A percentile compares a stretch with the other conserved stretches of the same genome.
Evolutionary conservation across 208 protist genomes (phyloP).

Genomic region (Trypanosoma lewisi): DNA sequence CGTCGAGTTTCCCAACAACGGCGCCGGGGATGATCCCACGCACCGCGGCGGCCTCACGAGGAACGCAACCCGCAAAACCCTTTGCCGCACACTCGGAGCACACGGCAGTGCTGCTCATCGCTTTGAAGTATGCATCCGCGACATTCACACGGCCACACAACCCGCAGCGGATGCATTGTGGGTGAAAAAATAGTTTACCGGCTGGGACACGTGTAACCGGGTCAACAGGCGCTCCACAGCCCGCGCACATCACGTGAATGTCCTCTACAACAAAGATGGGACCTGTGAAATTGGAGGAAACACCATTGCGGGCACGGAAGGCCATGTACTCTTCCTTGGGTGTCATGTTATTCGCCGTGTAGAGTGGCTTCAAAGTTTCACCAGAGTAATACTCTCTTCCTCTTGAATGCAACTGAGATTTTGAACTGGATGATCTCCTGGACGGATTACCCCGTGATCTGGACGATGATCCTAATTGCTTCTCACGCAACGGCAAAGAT

Average conservation of each 20-base stretch:
- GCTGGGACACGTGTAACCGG: slow-evolving; percentile 73
- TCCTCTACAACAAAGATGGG: slow-evolving; percentile 77
- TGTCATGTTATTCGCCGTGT: slow-evolving; percentile 49
- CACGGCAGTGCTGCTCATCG: slow-evolving; percentile 23
- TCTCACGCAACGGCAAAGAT: neutral
- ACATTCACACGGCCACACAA: slow-evolving; percentile 49
- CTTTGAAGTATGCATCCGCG: slow-evolving; percentile 54
- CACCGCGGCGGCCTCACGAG: slow-evolving; percentile 30
- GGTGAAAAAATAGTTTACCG: slow-evolving; percentile 76
- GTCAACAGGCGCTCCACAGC: slow-evolving; percentile 70
- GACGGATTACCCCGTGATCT: neutral
- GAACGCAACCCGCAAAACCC: slow-evolving; percentile 41
- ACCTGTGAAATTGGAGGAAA: slow-evolving; percentile 46
- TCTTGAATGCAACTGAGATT: neutral
- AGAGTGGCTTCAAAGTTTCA: slow-evolving; percentile 17
- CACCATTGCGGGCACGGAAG: slow-evolving; percentile 48
- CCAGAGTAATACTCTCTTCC: neutral
- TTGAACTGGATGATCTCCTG: neutral
- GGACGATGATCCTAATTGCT: neutral
- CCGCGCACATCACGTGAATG: slow-evolving; percentile 53
- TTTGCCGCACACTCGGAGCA: slow-evolving; percentile 30
- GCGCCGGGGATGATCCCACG: slow-evolving; percentile 45
- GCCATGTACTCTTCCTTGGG: slow-evolving; percentile 52
- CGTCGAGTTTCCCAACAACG: slow-evolving; percentile 32
- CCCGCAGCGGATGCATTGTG: slow-evolving; percentile 54